These are phyloP conservation scores for Tolypocladium capitatum DNA, from an alignment of 2,329 filamentous ascomycete genomes.

Conservation along the genomic window DNA sequence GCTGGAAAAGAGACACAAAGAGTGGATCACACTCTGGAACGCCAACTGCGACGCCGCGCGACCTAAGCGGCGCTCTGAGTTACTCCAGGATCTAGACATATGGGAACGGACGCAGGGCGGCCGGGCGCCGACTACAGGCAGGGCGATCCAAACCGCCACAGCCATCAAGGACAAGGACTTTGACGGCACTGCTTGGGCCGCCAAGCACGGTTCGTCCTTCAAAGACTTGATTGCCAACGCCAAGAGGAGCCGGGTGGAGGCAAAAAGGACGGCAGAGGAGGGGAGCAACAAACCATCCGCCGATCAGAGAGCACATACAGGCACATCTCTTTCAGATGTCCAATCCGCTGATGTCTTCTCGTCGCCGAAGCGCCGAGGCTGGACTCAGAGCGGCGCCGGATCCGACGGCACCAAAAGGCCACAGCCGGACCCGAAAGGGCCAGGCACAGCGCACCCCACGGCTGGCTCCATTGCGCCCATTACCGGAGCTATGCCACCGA, in stretches of 20 bases:
- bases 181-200: constrained; percentile 63
- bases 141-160: constrained; percentile 22
- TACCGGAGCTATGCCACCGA: not conserved
- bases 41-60: constrained; percentile 80
- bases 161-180: constrained; percentile 80
- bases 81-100: constrained; percentile 65
- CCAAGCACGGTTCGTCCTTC: constrained; percentile 62
- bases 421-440: not conserved
- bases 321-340: not conserved
- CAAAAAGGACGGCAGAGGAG: not conserved
- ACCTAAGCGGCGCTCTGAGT: constrained; percentile 55
- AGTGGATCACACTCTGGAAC: constrained; percentile 95
- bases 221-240: constrained; percentile 68
- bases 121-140: constrained; percentile 29
- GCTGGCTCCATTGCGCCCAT: not conserved
- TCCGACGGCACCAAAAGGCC: not conserved
- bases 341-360: not conserved
- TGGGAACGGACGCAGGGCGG: constrained; percentile 81
- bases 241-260: constrained; percentile 19
- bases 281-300: not conserved
- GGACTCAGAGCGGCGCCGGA: not conserved
- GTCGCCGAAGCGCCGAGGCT: not conserved
- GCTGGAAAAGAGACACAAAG: constrained; percentile 68
- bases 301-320: not conserved
- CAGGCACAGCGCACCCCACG: not conserved